Conservation (phyloP, 208 protist species). For the Crithidia expoeki region DNA sequence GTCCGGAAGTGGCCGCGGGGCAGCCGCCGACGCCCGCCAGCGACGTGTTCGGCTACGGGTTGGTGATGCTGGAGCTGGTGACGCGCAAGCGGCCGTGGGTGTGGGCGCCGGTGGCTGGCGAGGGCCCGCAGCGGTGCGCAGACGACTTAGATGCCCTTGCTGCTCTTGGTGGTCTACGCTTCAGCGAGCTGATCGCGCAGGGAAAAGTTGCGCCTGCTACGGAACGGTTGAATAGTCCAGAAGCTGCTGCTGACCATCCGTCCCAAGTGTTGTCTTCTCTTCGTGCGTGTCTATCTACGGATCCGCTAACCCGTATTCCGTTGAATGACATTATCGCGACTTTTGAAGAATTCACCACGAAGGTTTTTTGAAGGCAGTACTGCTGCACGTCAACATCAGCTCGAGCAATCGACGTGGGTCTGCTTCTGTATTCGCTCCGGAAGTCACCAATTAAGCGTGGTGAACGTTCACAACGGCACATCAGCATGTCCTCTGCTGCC, state of each 20-base stretch:
- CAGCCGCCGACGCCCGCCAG: conserved; percentile 40
- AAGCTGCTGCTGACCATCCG: too few species aligned
- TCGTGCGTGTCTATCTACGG: not conserved
- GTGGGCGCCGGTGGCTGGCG: conserved; percentile 6
- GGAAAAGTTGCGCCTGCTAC: not conserved
- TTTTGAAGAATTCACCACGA: too few species aligned
- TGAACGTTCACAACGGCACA: too few species aligned
- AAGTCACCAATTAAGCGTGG: too few species aligned
- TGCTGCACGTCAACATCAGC: too few species aligned
- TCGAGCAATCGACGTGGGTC: too few species aligned
- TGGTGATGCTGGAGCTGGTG: conserved; percentile 62
- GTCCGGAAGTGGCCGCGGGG: conserved; percentile 62
- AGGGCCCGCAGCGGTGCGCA: not conserved
- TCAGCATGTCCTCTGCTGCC: too few species aligned
- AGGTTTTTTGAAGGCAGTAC: too few species aligned
- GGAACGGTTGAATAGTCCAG: not conserved
- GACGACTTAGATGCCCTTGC: conserved; percentile 6
- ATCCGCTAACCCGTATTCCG: too few species aligned
- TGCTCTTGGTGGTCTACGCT: not conserved
- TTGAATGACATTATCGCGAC: too few species aligned
- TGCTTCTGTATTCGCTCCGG: too few species aligned
- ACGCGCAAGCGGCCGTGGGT: conserved; percentile 23
- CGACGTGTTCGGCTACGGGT: conserved; percentile 71
- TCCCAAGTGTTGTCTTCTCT: not conserved
- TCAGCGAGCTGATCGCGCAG: not conserved